Percentiles rank a stretch among this genome's conserved stretches.
Evolutionary conservation across 495 filamentous ascomycete genomes (phyloP).

Genomic region (Penicillium ochrochloron): DNA sequence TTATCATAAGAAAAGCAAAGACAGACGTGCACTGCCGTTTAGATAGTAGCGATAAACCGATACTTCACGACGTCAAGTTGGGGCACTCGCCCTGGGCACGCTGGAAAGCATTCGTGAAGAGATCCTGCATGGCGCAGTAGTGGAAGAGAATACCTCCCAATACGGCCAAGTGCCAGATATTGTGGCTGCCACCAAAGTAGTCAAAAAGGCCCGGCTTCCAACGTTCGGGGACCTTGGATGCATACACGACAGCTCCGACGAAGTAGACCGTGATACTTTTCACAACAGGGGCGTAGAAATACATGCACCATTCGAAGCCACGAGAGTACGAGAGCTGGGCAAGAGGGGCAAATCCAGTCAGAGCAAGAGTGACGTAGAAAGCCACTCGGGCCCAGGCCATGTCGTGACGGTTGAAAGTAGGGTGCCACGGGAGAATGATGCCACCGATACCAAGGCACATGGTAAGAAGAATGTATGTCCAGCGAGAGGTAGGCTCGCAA

Average conservation of each 20-base stretch:
- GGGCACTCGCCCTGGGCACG: slow-evolving; percentile 65
- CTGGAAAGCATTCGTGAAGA: slow-evolving; percentile 85
- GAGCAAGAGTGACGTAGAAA: slow-evolving; percentile 86
- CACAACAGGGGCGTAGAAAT: slow-evolving; percentile 87
- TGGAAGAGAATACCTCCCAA: slow-evolving; percentile 96
- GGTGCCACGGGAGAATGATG: slow-evolving; percentile 94
- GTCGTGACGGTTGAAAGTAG: slow-evolving; percentile 88
- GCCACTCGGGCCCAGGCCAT: slow-evolving; percentile 90
- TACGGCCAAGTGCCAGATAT: slow-evolving; percentile 97
- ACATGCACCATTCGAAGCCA: slow-evolving; percentile 72
- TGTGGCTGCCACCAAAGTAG: slow-evolving; percentile 92
- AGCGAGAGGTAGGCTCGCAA: slow-evolving; percentile 87
- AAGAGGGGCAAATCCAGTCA: slow-evolving; percentile 91
- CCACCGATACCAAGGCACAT: slow-evolving; percentile 82
- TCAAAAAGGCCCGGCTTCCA: slow-evolving; percentile 94
- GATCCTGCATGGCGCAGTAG: slow-evolving; percentile 93
- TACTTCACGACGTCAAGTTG: slow-evolving; percentile 32
- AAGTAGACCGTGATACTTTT: slow-evolving; percentile 89
- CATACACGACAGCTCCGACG: slow-evolving; percentile 82
- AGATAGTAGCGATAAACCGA: slow-evolving; percentile 6
- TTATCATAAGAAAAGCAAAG: slow-evolving; percentile 20
- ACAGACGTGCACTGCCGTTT: slow-evolving; percentile 3
- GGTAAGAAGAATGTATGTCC: slow-evolving; percentile 83
- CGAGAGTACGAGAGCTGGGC: slow-evolving; percentile 79
- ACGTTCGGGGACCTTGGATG: slow-evolving; percentile 90